Percentiles rank a stretch among this genome's conserved stretches.
phyloP scores from a whole-genome alignment of 129 eudicot genomes.

The Mikania micrantha region DNA sequence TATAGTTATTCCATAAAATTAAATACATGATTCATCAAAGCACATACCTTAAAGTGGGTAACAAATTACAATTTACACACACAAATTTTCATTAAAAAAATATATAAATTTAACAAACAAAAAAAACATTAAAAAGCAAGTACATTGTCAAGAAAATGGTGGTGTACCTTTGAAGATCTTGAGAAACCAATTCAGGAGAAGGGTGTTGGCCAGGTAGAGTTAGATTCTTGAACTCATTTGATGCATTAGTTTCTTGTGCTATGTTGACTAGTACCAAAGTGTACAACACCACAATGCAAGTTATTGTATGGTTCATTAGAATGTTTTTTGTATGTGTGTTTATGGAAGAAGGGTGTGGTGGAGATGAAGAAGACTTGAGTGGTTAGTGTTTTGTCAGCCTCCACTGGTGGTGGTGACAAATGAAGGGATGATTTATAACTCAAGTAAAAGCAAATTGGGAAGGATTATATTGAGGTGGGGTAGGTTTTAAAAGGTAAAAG shows the following conservation, averaged over 20 bases:
- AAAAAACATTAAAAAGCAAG: conserved; percentile 10
- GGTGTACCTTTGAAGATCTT: conserved; percentile 60
- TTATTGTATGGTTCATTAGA: conserved; percentile 21
- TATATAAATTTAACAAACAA: not conserved
- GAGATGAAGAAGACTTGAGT: conserved; percentile 18
- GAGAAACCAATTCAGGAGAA: conserved; percentile 71
- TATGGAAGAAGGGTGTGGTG: conserved; percentile 14
- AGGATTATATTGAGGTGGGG: conserved; percentile 16
- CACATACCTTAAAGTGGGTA: not conserved
- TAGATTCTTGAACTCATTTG: conserved; percentile 35
- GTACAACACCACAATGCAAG: conserved; percentile 66
- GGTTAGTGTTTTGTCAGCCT: conserved; percentile 25
- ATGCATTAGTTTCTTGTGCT: conserved; percentile 12
- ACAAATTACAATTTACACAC: not conserved
- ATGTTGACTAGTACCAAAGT: conserved; percentile 15
- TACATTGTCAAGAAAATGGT: conserved; percentile 29
- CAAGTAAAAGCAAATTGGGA: conserved; percentile 18
- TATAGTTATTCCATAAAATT: not conserved
- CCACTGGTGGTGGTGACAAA: conserved; percentile 14
- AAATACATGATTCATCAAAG: not conserved
- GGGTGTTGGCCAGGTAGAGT: conserved; percentile 85
- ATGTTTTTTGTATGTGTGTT: not conserved
- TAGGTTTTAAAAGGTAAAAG: conserved; percentile 7
- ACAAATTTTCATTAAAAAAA: not conserved
- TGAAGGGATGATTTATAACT: conserved; percentile 22